Evolutionary conservation across 2,329 filamentous ascomycete genomes (phyloP).

Genomic region (Drechslerella stenobrocha): DNA sequence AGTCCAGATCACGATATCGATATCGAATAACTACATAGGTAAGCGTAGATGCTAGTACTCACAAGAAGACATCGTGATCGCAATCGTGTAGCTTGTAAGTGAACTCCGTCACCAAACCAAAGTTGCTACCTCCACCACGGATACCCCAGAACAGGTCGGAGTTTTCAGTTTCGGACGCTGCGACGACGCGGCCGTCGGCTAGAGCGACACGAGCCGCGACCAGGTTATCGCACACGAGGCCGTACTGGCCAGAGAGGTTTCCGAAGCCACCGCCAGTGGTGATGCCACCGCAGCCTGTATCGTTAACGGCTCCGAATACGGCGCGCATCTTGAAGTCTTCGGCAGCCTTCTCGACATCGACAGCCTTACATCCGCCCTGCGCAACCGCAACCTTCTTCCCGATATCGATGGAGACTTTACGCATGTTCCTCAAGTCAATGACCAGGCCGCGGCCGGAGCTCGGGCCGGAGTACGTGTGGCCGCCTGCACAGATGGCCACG

Average conservation of each 20-base stretch:
- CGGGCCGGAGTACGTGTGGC: constrained; percentile 40
- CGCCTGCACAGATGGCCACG: constrained; percentile 29
- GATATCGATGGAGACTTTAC: constrained; percentile 31
- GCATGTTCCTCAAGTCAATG: constrained; percentile 46
- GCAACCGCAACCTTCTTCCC: constrained; percentile 28
- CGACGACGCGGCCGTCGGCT: constrained; percentile 60
- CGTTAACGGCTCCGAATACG: constrained; percentile 37
- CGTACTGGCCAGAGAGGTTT: constrained; percentile 26
- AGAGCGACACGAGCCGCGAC: constrained; percentile 40
- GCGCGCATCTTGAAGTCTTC: constrained; percentile 19
- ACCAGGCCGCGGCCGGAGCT: constrained; percentile 30
- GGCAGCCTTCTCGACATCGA: constrained; percentile 29
- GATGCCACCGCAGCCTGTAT: constrained; percentile 40
- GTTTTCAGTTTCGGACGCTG: constrained; percentile 54
- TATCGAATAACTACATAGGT: too few relatives aligned
- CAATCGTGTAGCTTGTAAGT: constrained; percentile 60
- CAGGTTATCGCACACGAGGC: constrained; percentile 41
- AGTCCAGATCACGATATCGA: too few relatives aligned
- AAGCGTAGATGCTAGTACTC: neutral
- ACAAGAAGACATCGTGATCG: constrained; percentile 44
- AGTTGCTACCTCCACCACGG: constrained; percentile 64
- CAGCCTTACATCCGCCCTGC: constrained; percentile 29
- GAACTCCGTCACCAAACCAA: constrained; percentile 62
- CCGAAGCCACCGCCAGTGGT: constrained; percentile 43
- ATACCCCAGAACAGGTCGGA: constrained; percentile 64